Evolutionary conservation across 1,139 yeast species (phyloP), one percentile per base, ranked within the genome.

Genomic region (Debaryomyces coudertii): DNA sequence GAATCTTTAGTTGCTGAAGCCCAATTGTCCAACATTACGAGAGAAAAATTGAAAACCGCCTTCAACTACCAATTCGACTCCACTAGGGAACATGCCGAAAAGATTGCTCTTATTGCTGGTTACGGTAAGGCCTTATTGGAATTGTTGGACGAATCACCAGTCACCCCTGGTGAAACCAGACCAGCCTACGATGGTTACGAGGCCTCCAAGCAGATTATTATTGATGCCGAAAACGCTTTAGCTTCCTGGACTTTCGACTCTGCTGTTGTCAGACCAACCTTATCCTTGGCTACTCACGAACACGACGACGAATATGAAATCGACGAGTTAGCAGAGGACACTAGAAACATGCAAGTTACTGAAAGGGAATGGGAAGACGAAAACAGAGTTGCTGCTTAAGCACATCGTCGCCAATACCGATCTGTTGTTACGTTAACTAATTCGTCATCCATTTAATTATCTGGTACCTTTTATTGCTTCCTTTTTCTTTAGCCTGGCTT

Each of bases 1-100:
- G 95, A 88, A 70, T 85, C 92, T 45, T 77, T 87, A 58, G 95
- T 88, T 61, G 96, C 95, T 45, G 95, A 87, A 73, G 95, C 95
- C 43, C 96, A 88, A 73, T 79, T 88, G 65, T 85, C 92, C 44
- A 87, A 87, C 69, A 87, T 87, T 60, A 87, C 95, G 54, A 82
- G 95, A 73, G 95, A 87, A 71, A 86, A 87, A 71, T 79, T 88
- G 63, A 87, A 87, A 79, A 87, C 90, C 55, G 90, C 95, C 47
- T 87, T 83, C 75, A 80, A 85, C 70, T 86, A 87, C 68, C 92
- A 87, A 69, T 87, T 88, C 61, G 95, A 87, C 66, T 83, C 95
- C 35, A 76, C 83, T 53, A 83, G 93, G 71, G 95, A 87, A 69
- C 82, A 82, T 61, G 83, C 93, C 57, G 95, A 87, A 72, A 87